These are phyloP conservation scores for Pseudozyma thailandica DNA, from an alignment of 1,284 basidiomycete species.

Conservation along the genomic window DNA sequence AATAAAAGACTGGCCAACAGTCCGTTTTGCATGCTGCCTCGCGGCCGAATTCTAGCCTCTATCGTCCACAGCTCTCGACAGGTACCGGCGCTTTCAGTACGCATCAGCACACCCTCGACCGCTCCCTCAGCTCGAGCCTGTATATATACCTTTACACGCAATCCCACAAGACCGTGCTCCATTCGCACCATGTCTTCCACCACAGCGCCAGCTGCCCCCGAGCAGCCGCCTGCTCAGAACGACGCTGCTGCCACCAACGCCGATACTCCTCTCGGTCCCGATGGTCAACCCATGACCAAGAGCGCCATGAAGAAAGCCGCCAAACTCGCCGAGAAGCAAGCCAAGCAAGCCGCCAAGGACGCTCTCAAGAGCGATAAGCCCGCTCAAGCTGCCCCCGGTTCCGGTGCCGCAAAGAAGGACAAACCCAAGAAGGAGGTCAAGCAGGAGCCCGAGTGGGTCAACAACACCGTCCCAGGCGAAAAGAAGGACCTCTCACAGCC, in stretches of 20 bases:
- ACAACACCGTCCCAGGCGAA: slow-evolving; percentile 61
- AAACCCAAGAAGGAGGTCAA: slow-evolving; percentile 66
- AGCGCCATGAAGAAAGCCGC: slow-evolving; percentile 62
- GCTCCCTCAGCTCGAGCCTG: not conserved
- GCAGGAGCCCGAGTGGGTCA: slow-evolving; percentile 62
- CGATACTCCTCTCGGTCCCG: slow-evolving; percentile 44
- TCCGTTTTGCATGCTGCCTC: slow-evolving; percentile 36
- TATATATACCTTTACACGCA: not conserved
- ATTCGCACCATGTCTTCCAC: slow-evolving; percentile 36
- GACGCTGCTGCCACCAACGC: slow-evolving; percentile 18
- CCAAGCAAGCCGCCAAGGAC: slow-evolving; percentile 60
- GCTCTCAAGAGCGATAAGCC: slow-evolving; percentile 61
- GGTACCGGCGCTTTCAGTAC: slow-evolving; percentile 10
- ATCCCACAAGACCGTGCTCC: not conserved
- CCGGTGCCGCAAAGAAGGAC: slow-evolving; percentile 60
- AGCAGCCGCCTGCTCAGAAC: slow-evolving; percentile 25
- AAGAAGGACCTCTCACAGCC: slow-evolving; percentile 78
- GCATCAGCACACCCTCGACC: not conserved
- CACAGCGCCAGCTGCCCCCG: slow-evolving; percentile 19
- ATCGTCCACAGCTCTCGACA: slow-evolving; percentile 13
- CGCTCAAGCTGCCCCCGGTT: slow-evolving; percentile 27
- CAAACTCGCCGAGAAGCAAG: slow-evolving; percentile 62
- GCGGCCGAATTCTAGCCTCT: slow-evolving; percentile 11
- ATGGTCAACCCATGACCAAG: slow-evolving; percentile 56
- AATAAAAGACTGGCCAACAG: slow-evolving; percentile 16